Percentiles rank a stretch among this genome's conserved stretches.
Conservation (phyloP, 805 yeast genomes). For the Ogataea paraovalis region DNA sequence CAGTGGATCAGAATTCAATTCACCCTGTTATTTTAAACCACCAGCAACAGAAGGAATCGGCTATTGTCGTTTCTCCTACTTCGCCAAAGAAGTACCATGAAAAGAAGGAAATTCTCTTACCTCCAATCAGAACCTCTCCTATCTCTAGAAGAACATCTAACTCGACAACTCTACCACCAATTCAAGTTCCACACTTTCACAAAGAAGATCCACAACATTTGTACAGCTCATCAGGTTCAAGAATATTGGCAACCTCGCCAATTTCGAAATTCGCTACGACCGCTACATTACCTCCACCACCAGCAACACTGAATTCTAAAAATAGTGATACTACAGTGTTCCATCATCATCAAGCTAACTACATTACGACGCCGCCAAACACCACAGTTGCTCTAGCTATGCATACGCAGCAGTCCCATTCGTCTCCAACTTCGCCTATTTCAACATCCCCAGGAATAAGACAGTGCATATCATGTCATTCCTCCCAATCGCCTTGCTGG, state of each 20-base stretch:
- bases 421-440: conserved; percentile 7
- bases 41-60: background rate
- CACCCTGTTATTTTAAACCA: conserved; percentile 13
- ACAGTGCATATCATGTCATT: conserved; percentile 84
- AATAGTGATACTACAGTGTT: no score
- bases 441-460: conserved; percentile 33
- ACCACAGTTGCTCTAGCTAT: background rate
- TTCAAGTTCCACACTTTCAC: background rate
- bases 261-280: background rate
- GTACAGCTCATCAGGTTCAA: background rate
- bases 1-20: conserved; percentile 17
- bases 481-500: conserved; percentile 96
- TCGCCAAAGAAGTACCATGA: background rate
- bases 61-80: background rate
- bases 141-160: conserved; percentile 1
- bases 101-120: background rate
- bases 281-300: conserved; percentile 4
- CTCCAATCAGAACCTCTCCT: background rate
- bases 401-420: background rate
- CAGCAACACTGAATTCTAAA: background rate
- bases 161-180: background rate
- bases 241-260: background rate
- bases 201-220: background rate
- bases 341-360: background rate
- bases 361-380: conserved; percentile 1